Evolutionary conservation across 139 green algal species (phyloP).

Genomic region (Chlorella sp.): DNA sequence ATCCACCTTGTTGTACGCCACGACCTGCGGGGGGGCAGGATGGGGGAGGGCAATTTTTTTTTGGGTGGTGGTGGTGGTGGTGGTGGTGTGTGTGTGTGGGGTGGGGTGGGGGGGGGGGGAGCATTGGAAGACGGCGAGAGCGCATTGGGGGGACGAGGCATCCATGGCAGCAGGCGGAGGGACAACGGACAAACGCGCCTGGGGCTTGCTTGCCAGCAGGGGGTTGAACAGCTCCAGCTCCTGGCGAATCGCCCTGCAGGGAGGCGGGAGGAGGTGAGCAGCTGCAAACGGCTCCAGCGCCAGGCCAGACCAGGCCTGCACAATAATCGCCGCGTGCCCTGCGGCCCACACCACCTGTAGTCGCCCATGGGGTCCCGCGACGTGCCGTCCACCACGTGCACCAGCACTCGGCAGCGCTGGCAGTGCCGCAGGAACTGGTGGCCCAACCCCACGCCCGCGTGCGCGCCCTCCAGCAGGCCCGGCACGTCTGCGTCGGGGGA

Average conservation of each 20-base stretch:
- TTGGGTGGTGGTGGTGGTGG: too few relatives aligned
- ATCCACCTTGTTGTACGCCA: constrained; percentile 94
- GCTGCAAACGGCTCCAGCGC: too few relatives aligned
- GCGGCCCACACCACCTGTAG: too few relatives aligned
- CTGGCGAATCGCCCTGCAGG: constrained; percentile 76
- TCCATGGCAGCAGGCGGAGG: not conserved
- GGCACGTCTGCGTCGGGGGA: constrained; percentile 81
- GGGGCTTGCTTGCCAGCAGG: constrained; percentile 80
- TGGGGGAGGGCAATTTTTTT: too few relatives aligned
- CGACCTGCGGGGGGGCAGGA: constrained; percentile 49
- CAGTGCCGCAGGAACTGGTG: constrained; percentile 91
- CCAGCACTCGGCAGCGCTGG: constrained; percentile 73
- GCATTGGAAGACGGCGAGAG: not conserved
- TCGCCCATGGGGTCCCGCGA: constrained; percentile 89
- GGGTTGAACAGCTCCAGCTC: constrained; percentile 96
- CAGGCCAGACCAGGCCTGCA: too few relatives aligned
- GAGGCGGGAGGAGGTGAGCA: too few relatives aligned
- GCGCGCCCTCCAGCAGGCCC: constrained; percentile 94
- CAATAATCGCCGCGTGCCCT: too few relatives aligned
- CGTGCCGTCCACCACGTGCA: constrained; percentile 96
- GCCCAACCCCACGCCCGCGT: constrained; percentile 87
- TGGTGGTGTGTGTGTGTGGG: too few relatives aligned
- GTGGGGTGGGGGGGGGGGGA: not conserved
- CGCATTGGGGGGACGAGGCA: not conserved
- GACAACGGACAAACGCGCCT: constrained; percentile 37